Percentiles rank a stretch among this genome's conserved stretches.
These are phyloP conservation scores for Candida patagonica DNA, from an alignment of 805 yeast species.

Conservation along the genomic window DNA sequence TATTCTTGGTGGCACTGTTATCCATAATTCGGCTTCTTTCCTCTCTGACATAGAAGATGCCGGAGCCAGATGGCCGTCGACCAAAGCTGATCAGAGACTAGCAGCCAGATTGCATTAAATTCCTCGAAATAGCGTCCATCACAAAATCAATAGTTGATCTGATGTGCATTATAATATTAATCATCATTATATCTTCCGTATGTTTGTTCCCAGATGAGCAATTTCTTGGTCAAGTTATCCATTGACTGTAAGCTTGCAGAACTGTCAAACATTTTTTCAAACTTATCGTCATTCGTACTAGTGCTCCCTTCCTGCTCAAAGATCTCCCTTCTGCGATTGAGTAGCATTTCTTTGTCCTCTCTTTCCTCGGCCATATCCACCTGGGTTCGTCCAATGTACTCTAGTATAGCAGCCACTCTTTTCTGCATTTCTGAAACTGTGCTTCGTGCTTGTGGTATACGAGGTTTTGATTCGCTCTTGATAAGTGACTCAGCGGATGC, in stretches of 20 bases:
- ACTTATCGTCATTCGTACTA: slow-evolving; percentile 1
- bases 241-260: slow-evolving; percentile 49
- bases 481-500: slow-evolving; percentile 23
- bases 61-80: slow-evolving; percentile 30
- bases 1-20: slow-evolving; percentile 73
- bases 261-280: not conserved
- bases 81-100: slow-evolving; percentile 3
- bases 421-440: slow-evolving; percentile 77
- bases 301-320: slow-evolving; percentile 5
- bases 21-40: slow-evolving; percentile 39
- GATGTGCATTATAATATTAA: too few species aligned
- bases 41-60: slow-evolving; percentile 31
- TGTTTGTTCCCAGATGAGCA: slow-evolving; percentile 71
- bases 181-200: slow-evolving; percentile 41
- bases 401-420: slow-evolving; percentile 81
- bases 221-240: slow-evolving; percentile 63
- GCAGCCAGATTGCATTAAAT: slow-evolving; percentile 6
- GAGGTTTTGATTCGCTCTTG: slow-evolving; percentile 56
- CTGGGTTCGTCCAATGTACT: slow-evolving; percentile 83
- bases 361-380: slow-evolving; percentile 71
- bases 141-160: too few species aligned
- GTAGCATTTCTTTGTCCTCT: slow-evolving; percentile 42
- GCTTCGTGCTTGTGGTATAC: slow-evolving; percentile 68
- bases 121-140: too few species aligned
- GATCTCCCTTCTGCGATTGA: slow-evolving; percentile 28